phyloP scores from a whole-genome alignment of 805 yeast species.

The Nakazawaea wyomingensis region DNA sequence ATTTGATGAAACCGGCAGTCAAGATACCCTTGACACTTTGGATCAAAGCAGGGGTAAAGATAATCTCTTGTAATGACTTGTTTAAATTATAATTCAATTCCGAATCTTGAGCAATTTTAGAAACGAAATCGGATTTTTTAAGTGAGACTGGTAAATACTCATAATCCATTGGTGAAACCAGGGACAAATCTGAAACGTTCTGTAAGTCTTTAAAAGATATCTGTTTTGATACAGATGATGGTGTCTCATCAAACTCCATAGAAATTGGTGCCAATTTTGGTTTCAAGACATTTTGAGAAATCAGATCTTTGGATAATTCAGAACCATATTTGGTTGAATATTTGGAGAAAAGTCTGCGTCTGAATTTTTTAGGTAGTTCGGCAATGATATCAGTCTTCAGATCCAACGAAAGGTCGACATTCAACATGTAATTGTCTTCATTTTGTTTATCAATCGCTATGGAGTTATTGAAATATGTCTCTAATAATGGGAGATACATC shows the following conservation, averaged over 20 bases:
- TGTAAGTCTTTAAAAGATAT: slow-evolving; percentile 24
- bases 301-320: slow-evolving; percentile 24
- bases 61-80: slow-evolving; percentile 46
- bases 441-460: slow-evolving; percentile 19
- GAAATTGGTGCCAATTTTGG: slow-evolving; percentile 8
- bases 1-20: slow-evolving; percentile 78
- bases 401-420: slow-evolving; percentile 28
- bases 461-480: slow-evolving; percentile 32
- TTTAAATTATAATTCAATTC: slow-evolving; percentile 30
- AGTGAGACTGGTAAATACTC: slow-evolving; percentile 25
- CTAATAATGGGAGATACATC: slow-evolving; percentile 66
- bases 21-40: slow-evolving; percentile 81
- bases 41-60: slow-evolving; percentile 60
- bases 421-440: slow-evolving; percentile 19
- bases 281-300: slow-evolving; percentile 23
- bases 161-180: slow-evolving; percentile 27
- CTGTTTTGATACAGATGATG: no score
- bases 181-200: slow-evolving; percentile 14
- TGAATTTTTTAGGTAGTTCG: slow-evolving; percentile 49
- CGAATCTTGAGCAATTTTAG: slow-evolving; percentile 37
- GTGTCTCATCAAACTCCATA: no score
- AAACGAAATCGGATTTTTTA: slow-evolving; percentile 30
- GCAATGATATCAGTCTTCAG: slow-evolving; percentile 33
- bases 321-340: slow-evolving; percentile 18
- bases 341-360: slow-evolving; percentile 30